Evolutionary conservation across 139 green algal species (phyloP).

Genomic region (Tetraselmis chui): DNA sequence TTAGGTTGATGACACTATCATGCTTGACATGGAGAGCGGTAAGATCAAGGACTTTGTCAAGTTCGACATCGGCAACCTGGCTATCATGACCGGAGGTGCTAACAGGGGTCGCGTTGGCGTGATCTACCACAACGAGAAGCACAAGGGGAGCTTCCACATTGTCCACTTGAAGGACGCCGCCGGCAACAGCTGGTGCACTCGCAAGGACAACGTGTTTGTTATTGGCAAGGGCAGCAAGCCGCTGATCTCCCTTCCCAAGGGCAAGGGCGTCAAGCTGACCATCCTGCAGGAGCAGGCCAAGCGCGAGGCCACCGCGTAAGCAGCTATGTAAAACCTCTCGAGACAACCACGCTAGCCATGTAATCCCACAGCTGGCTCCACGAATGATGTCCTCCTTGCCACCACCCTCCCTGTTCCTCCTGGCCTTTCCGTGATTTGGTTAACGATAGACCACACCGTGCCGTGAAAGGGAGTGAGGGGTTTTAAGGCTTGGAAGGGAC

Average conservation of each 20-base stretch:
- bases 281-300: constrained; percentile 97
- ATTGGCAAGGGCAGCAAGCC: constrained; percentile 96
- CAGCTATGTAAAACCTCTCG: neutral
- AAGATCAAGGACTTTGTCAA: constrained; percentile 92
- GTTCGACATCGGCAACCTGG: constrained; percentile 94
- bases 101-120: constrained; percentile 91
- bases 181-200: constrained; percentile 91
- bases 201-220: constrained; percentile 91
- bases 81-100: constrained; percentile 85
- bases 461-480: too few relatives aligned
- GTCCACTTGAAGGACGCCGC: constrained; percentile 90
- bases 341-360: neutral
- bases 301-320: constrained; percentile 45
- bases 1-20: constrained; percentile 91
- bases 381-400: neutral
- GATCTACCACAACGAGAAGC: constrained; percentile 91
- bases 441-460: too few relatives aligned
- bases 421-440: too few relatives aligned
- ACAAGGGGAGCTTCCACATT: constrained; percentile 93
- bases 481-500: too few relatives aligned
- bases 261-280: constrained; percentile 90
- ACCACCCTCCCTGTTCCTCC: neutral
- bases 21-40: constrained; percentile 93
- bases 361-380: neutral
- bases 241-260: constrained; percentile 94